Conservation (phyloP, 192 early-diverging fungal species). For the Coemansia sp. region DNA sequence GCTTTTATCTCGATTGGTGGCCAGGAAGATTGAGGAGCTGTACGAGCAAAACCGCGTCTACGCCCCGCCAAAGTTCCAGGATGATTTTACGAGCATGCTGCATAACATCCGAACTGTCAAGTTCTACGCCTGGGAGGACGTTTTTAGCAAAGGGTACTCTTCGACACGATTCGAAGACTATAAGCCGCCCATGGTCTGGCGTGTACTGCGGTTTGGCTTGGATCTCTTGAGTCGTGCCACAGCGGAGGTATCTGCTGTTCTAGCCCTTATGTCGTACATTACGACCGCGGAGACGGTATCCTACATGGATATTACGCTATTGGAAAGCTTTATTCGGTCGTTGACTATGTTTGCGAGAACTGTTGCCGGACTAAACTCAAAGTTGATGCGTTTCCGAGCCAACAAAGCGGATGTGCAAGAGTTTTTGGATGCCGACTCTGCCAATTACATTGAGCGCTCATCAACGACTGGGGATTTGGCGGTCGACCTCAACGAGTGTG, state of each 20-base stretch:
- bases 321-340: conserved; percentile 28
- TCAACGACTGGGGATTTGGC: neutral
- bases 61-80: conserved; percentile 5
- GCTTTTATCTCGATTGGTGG: neutral
- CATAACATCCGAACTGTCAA: conserved; percentile 67
- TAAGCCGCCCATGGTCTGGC: conserved; percentile 33
- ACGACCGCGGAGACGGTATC: conserved; percentile 17
- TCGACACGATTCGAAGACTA: no score
- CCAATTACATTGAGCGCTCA: neutral
- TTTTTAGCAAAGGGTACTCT: no score
- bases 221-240: conserved; percentile 31
- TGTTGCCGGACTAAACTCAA: neutral
- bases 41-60: neutral
- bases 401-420: conserved; percentile 10
- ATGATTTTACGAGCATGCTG: conserved; percentile 18
- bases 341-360: conserved; percentile 17
- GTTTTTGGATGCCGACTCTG: neutral
- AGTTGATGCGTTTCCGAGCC: neutral
- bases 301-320: conserved; percentile 22
- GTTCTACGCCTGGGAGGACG: conserved; percentile 66
- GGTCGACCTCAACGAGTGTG: conserved; percentile 24
- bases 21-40: neutral
- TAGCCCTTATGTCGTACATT: conserved; percentile 63
- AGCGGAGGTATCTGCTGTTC: conserved; percentile 60
- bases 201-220: conserved; percentile 12